These are phyloP conservation scores for Malus asiatica DNA, from an alignment of 306 rosid species.

Conservation along the genomic window DNA sequence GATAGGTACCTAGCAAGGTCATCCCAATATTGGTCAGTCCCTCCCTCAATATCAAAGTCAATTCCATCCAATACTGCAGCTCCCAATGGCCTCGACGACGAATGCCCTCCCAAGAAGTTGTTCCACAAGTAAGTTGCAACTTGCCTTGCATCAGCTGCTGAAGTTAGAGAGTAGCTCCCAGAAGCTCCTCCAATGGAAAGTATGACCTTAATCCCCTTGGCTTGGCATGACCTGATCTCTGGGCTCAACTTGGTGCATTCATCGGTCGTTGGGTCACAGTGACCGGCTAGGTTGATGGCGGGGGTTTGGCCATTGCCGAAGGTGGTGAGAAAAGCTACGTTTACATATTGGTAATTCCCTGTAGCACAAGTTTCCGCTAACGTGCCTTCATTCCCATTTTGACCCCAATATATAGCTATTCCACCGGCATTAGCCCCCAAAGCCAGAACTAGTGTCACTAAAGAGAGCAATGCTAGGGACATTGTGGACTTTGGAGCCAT, in stretches of 20 bases:
- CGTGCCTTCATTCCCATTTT: slow-evolving; percentile 19
- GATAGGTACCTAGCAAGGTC: slow-evolving; percentile 27
- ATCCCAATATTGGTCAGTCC: slow-evolving; percentile 1
- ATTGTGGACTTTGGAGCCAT: not conserved
- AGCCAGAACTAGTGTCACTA: not conserved
- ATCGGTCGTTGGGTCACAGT: not conserved
- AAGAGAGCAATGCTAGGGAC: not conserved
- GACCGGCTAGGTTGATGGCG: slow-evolving; percentile 26
- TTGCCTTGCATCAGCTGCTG: slow-evolving; percentile 24
- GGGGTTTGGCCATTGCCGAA: slow-evolving; percentile 21
- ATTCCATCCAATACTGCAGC: slow-evolving; percentile 33
- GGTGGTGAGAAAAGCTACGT: slow-evolving; percentile 22
- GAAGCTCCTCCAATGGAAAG: slow-evolving; percentile 34
- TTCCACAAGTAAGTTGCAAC: slow-evolving; percentile 21
- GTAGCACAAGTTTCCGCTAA: slow-evolving; percentile 21
- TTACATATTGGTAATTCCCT: slow-evolving; percentile 23
- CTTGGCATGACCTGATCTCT: slow-evolving; percentile 26
- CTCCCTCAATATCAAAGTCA: slow-evolving; percentile 30
- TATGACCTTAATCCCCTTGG: slow-evolving; percentile 18
- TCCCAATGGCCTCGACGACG: slow-evolving; percentile 20
- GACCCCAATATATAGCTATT: slow-evolving; percentile 32
- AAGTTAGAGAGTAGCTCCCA: slow-evolving; percentile 15
- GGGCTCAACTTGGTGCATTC: slow-evolving; percentile 17
- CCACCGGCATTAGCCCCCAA: slow-evolving; percentile 8
- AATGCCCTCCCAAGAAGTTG: slow-evolving; percentile 33